Evolutionary conservation across 192 early-diverging fungal genomes (phyloP).

Genomic region (Entomortierella parvispora): DNA sequence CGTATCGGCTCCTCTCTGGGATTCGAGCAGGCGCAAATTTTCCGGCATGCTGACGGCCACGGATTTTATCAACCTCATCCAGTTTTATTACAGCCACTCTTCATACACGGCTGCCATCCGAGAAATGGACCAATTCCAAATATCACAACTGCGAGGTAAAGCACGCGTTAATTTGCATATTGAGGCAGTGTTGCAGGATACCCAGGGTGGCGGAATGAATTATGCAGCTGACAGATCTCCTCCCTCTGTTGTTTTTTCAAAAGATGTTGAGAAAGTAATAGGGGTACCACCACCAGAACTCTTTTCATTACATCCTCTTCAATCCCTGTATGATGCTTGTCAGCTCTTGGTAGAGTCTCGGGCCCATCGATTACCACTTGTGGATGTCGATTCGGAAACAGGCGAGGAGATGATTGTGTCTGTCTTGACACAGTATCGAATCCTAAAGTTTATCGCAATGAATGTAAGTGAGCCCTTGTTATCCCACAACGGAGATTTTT

Average conservation of each 20-base stretch:
- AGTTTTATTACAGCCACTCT: constrained; percentile 89
- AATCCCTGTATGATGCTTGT: constrained; percentile 89
- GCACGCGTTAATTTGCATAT: background rate
- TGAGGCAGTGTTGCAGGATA: background rate
- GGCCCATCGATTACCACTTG: constrained; percentile 88
- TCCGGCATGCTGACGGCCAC: constrained; percentile 97
- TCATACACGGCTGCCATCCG: constrained; percentile 84
- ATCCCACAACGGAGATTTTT: no score
- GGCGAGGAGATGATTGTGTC: constrained; percentile 90
- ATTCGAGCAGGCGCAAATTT: constrained; percentile 80
- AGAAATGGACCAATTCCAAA: constrained; percentile 86
- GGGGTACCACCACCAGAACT: constrained; percentile 68
- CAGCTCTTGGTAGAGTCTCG: constrained; percentile 80
- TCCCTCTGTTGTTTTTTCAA: background rate
- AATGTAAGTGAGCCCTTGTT: no score
- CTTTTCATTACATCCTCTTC: constrained; percentile 87
- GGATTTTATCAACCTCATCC: constrained; percentile 94
- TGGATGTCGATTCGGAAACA: constrained; percentile 82
- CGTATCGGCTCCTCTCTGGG: constrained; percentile 94
- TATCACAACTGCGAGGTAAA: constrained; percentile 72
- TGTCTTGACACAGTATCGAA: constrained; percentile 89
- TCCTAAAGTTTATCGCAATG: constrained; percentile 87
- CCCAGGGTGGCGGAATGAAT: no score
- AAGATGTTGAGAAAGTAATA: constrained; percentile 71
- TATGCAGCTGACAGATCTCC: no score